Percentiles rank a stretch among this genome's conserved stretches.
phyloP scores from a whole-genome alignment of 2,329 filamentous ascomycete genomes.

The Scedosporium minutisporum region DNA sequence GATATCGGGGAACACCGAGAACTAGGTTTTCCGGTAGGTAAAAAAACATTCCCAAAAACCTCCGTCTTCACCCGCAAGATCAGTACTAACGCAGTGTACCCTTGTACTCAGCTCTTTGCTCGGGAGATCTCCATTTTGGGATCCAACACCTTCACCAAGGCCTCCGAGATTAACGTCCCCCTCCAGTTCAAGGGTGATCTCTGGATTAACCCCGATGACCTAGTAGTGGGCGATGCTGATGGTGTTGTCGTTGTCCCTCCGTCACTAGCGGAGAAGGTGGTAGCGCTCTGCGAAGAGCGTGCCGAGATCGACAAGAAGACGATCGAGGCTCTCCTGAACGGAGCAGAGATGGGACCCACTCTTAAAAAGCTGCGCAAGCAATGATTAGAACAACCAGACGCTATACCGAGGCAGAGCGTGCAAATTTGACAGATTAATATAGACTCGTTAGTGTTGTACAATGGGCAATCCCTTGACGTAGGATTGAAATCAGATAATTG shows the following conservation, averaged over 20 bases:
- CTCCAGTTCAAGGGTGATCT: slow-evolving; percentile 17
- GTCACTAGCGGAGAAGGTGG: slow-evolving; percentile 15
- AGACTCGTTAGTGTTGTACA: too few relatives aligned
- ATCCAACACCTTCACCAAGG: slow-evolving; percentile 19
- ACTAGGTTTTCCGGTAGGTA: slow-evolving; percentile 16
- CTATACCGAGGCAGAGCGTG: too few relatives aligned
- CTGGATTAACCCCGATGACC: slow-evolving; percentile 20
- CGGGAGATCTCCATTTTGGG: slow-evolving; percentile 17
- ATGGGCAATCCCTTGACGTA: too few relatives aligned
- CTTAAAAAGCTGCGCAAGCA: background rate
- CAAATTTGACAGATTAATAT: too few relatives aligned
- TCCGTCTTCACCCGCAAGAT: too few relatives aligned
- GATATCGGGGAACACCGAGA: slow-evolving; percentile 20
- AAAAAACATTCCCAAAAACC: too few relatives aligned
- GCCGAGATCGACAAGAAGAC: slow-evolving; percentile 19
- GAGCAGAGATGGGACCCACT: background rate
- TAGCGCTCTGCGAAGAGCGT: slow-evolving; percentile 17
- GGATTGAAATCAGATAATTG: too few relatives aligned
- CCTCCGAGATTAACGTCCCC: slow-evolving; percentile 18
- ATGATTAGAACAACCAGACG: too few relatives aligned
- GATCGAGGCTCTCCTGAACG: background rate
- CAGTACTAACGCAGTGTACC: too few relatives aligned
- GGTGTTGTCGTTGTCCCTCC: slow-evolving; percentile 19
- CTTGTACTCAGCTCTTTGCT: slow-evolving; percentile 12
- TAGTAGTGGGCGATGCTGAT: slow-evolving; percentile 18